Percentiles rank a stretch among this genome's conserved stretches.
Evolutionary conservation across 2,329 filamentous ascomycete species (phyloP).

Genomic region (Teratosphaeria nubilosa): DNA sequence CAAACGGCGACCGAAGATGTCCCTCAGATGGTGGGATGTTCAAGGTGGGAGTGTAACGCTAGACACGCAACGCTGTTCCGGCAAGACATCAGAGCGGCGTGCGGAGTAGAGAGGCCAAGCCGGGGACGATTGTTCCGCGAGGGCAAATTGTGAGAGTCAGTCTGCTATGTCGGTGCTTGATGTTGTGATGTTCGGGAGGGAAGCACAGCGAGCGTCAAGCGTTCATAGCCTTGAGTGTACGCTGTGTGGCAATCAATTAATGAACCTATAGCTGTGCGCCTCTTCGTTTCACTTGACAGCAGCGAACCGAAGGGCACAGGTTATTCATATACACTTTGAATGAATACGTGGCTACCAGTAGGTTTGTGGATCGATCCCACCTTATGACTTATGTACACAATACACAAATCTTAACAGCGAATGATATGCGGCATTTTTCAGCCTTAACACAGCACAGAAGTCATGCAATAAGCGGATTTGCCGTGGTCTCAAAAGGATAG

Average conservation of each 20-base stretch:
- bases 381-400: too few species aligned
- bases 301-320: not conserved
- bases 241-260: not conserved
- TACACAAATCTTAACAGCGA: not conserved
- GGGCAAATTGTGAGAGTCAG: not conserved
- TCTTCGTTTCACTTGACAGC: not conserved
- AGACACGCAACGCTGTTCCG: not conserved
- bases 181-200: not conserved
- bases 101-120: not conserved
- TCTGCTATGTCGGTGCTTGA: not conserved
- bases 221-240: not conserved
- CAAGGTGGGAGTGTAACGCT: not conserved
- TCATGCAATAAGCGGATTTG: too few species aligned
- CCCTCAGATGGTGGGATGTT: not conserved
- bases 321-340: not conserved
- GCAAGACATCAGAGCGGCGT: not conserved
- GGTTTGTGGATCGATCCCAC: not conserved
- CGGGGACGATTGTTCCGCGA: not conserved
- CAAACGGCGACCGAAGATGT: not conserved
- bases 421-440: not conserved
- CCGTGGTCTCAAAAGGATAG: too few species aligned
- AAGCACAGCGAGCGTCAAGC: not conserved
- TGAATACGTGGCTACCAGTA: not conserved
- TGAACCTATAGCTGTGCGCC: not conserved
- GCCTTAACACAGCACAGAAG: not conserved